These are phyloP conservation scores for Wickerhamiella parazyma DNA, from an alignment of 805 yeast species.

Conservation along the genomic window DNA sequence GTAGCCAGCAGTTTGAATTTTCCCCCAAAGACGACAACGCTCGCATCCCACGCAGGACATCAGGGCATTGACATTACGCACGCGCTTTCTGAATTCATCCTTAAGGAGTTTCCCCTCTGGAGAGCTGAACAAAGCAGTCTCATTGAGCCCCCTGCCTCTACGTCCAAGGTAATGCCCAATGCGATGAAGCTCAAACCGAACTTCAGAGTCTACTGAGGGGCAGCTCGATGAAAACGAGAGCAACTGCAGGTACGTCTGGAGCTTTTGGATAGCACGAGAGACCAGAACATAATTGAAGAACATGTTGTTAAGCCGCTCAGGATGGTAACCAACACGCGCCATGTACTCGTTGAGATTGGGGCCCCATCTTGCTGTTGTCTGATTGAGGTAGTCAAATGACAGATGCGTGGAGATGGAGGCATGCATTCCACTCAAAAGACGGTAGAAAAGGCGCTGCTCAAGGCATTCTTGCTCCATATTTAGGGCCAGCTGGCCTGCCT, in stretches of 20 bases:
- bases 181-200: constrained; percentile 32
- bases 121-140: constrained; percentile 33
- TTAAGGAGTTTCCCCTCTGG: constrained; percentile 41
- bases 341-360: constrained; percentile 74
- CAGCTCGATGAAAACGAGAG: constrained; percentile 36
- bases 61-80: constrained; percentile 76
- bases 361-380: constrained; percentile 62
- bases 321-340: constrained; percentile 78
- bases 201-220: constrained; percentile 31
- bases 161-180: constrained; percentile 26
- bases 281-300: constrained; percentile 88
- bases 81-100: constrained; percentile 73
- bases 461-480: constrained; percentile 46
- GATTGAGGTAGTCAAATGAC: constrained; percentile 65
- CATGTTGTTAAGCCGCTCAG: constrained; percentile 78
- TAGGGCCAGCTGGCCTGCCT: constrained; percentile 21
- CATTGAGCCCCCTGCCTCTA: constrained; percentile 33
- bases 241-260: constrained; percentile 38
- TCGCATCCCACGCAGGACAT: constrained; percentile 99
- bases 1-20: constrained; percentile 91
- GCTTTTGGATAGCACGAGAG: constrained; percentile 64
- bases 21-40: constrained; percentile 96
- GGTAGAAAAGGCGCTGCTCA: constrained; percentile 79
- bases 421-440: constrained; percentile 85
- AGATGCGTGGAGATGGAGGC: constrained; percentile 90